Evolutionary conservation across 2,329 filamentous ascomycete genomes (phyloP), one percentile per base, ranked within the genome.

Genomic region (Cadophora sp.): DNA sequence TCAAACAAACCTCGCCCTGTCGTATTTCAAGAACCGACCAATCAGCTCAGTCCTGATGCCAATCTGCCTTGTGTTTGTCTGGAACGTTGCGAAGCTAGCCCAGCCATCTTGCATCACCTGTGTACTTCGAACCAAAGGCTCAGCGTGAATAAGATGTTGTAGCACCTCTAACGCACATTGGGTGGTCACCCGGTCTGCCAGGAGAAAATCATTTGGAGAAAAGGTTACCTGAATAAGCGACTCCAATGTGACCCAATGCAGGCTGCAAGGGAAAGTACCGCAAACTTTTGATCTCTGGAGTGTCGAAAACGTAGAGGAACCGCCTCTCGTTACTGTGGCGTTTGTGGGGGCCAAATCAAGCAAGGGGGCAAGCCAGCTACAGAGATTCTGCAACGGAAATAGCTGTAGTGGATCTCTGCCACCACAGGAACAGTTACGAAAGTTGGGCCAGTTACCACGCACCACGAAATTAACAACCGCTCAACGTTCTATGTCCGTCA

Each of bases 11-110:
- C 62, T 60, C 5, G 26, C 65, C 60, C 58, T 66, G 55, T 69
- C 48, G 64, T 46, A 70, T 62, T 68, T 62, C 14, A 19, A 62
- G 9, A 22, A 26, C 22, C 34, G 58, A 27, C 69, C 70, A 70
- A 70, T 68, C 43, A 69, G 26, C 51, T 8, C 51, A 46, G 53
- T 55, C 31, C 51, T 37, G 34, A 50, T 53, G 11, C 19, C 65
- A 66, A 46, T 43, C 43, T 65, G 65, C 26, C 27, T 65, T 62
- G 60, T 75, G 73, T 74, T 75, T 75, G 73, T 69, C 68, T 61
- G 51, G 48, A 67, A 62, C n/a, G 48, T 65, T 64, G 58, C 46
- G 56, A 68, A 62, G 64, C 69, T 67, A 69, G 59, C 26, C 62
- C 64, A 69, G 68, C 70, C 68, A 73, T 68, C 48, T 65, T 68